A percentile compares a stretch with the other conserved stretches of the same genome.
phyloP scores from a whole-genome alignment of 129 eudicot genomes.

The Centella asiatica region DNA sequence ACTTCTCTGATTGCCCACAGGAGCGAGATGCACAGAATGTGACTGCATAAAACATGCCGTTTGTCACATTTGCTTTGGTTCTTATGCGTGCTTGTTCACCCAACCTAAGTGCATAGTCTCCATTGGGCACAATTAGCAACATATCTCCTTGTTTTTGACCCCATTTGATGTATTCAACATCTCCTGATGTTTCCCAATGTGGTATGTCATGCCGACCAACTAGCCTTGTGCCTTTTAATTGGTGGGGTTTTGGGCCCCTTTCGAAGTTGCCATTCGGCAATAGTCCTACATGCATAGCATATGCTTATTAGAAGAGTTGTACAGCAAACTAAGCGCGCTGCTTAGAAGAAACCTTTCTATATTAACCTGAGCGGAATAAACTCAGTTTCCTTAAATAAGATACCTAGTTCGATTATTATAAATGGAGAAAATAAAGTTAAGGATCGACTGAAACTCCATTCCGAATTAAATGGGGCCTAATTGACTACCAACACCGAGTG shows the following conservation, averaged over 20 bases:
- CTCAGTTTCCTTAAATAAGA: too few relatives aligned
- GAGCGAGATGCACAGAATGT: conserved; percentile 73
- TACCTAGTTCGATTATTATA: too few relatives aligned
- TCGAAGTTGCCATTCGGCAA: conserved; percentile 74
- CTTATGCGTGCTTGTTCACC: conserved; percentile 66
- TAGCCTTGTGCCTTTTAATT: conserved; percentile 59
- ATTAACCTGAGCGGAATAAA: too few relatives aligned
- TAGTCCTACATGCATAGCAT: conserved; percentile 60
- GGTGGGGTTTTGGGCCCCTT: conserved; percentile 55
- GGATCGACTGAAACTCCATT: too few relatives aligned
- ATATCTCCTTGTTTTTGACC: conserved; percentile 83
- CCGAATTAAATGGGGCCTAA: too few relatives aligned
- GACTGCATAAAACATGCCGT: conserved; percentile 54
- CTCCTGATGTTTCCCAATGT: conserved; percentile 65
- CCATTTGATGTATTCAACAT: conserved; percentile 69
- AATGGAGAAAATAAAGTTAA: too few relatives aligned
- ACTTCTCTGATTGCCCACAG: conserved; percentile 66
- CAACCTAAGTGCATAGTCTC: conserved; percentile 60
- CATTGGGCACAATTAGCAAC: conserved; percentile 76
- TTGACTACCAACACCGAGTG: too few relatives aligned
- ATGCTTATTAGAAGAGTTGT: too few relatives aligned
- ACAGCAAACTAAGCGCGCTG: too few relatives aligned
- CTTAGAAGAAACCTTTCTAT: too few relatives aligned
- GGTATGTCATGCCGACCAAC: conserved; percentile 50
- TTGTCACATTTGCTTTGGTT: conserved; percentile 44